Percentiles rank a stretch among this genome's conserved stretches.
Evolutionary conservation across 2,329 filamentous ascomycete species (phyloP).

Genomic region (Trichoderma guizhouense): DNA sequence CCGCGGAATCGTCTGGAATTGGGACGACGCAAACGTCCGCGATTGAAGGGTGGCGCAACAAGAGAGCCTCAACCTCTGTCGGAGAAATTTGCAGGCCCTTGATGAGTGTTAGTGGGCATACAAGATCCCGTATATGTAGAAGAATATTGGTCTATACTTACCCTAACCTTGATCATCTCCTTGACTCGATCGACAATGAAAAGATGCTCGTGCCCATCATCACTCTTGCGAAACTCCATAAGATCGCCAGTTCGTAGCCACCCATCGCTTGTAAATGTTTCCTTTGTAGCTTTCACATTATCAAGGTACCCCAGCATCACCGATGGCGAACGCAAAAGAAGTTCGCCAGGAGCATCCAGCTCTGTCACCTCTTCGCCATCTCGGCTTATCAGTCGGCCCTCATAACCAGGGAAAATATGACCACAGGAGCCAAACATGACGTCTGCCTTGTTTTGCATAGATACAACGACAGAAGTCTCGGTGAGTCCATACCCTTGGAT

Average conservation of each 20-base stretch:
- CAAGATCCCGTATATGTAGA: neutral
- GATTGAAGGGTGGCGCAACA: slow-evolving; percentile 62
- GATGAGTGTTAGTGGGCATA: neutral
- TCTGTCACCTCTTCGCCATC: slow-evolving; percentile 68
- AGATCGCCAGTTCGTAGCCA: slow-evolving; percentile 31
- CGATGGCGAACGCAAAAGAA: slow-evolving; percentile 69
- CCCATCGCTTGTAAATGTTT: slow-evolving; percentile 21
- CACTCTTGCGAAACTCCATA: slow-evolving; percentile 61
- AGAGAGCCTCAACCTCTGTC: slow-evolving; percentile 66
- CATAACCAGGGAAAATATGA: slow-evolving; percentile 61
- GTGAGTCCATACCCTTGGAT: slow-evolving; percentile 72
- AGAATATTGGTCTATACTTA: slow-evolving; percentile 14
- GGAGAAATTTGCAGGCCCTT: slow-evolving; percentile 71
- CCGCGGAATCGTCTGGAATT: slow-evolving; percentile 51
- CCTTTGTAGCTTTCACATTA: slow-evolving; percentile 55
- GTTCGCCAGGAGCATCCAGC: slow-evolving; percentile 66
- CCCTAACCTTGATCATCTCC: slow-evolving; percentile 56
- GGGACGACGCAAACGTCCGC: slow-evolving; percentile 67
- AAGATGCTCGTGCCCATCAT: slow-evolving; percentile 33
- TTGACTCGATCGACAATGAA: slow-evolving; percentile 26
- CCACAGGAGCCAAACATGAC: slow-evolving; percentile 70
- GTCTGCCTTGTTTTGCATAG: slow-evolving; percentile 58
- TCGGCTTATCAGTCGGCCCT: slow-evolving; percentile 62
- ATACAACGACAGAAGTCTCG: slow-evolving; percentile 70
- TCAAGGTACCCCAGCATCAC: slow-evolving; percentile 76